These are phyloP conservation scores for Arthrobotrys sinensis DNA, from an alignment of 2,329 filamentous ascomycete species.

Conservation along the genomic window DNA sequence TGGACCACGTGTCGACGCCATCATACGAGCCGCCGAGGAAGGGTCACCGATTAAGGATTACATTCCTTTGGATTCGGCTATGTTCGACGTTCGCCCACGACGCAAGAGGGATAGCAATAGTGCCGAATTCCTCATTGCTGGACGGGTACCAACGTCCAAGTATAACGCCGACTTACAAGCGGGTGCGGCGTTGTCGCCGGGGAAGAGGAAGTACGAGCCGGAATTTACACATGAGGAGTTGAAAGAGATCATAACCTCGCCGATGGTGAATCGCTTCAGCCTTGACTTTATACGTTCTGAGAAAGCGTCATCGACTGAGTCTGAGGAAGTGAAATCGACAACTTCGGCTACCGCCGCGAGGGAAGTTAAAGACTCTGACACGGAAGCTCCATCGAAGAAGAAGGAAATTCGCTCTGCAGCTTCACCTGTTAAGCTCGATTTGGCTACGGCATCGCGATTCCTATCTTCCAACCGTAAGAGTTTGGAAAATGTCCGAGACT, in stretches of 20 bases:
- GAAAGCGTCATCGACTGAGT: conserved; percentile 34
- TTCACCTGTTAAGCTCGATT: conserved; percentile 57
- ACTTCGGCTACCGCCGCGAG: conserved; percentile 8
- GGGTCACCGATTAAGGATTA: conserved; percentile 60
- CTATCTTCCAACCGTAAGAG: conserved; percentile 26
- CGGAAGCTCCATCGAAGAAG: conserved; percentile 36
- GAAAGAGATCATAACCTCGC: conserved; percentile 44
- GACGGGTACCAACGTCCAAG: conserved; percentile 1
- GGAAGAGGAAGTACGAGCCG: conserved; percentile 49
- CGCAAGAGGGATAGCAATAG: conserved; percentile 62
- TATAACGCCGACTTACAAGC: conserved; percentile 32
- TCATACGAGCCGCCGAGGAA: conserved; percentile 41
- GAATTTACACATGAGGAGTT: conserved; percentile 20
- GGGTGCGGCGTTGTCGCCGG: conserved; percentile 5
- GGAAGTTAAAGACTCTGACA: conserved; percentile 35
- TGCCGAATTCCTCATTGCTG: conserved; percentile 37
- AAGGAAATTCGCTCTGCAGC: conserved; percentile 16
- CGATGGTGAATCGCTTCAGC: conserved; percentile 46
- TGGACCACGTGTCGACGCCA: conserved; percentile 4
- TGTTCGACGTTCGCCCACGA: conserved; percentile 62
- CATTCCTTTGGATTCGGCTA: conserved; percentile 59
- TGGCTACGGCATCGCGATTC: conserved; percentile 65
- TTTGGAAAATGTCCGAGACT: conserved; percentile 17
- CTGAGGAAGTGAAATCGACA: conserved; percentile 30
- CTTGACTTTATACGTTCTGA: conserved; percentile 61